Base-by-base conservation (phyloP, 2,329 filamentous ascomycete species). In the Hortaea sp. region DNA sequence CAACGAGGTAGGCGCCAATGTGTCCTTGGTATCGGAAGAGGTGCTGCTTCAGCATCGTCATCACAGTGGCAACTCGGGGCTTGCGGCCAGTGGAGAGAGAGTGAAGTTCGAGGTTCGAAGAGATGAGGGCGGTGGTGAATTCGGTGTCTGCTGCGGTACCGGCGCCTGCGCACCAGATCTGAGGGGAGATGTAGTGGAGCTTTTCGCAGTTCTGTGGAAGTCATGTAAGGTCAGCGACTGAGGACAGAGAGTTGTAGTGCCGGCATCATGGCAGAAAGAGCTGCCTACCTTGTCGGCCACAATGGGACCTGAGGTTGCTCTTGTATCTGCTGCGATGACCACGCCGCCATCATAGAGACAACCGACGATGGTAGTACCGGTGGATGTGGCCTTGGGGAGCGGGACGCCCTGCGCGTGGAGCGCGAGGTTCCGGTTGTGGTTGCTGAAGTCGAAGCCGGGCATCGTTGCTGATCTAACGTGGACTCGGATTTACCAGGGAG, bases 31-130 rank as follows among this genome's bases (percentile, higher is more conserved):
- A 87, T 60, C 86, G 83, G 84, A 98, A 98, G 53, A 98, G 85
- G 69, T 98, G 92, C 73, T 98, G 92, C 77, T 98, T 98, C 55
- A 98, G 83, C 76, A 98, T 84, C 43, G 92, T 98, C 92, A 98
- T 98, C 77, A 89, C 94, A 53, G 92, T 98, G 57, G 95, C 89
- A 58, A 98, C 94, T 65, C 92, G 88, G 50, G 92, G 90, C 70
- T 92, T 88, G 67, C 92, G 90, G 68, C 90, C 90, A 29, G 92
- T 97, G 47, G 88, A 95, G 61, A 98, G 84, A 46, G 90, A 80
- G 75, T 98, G 92, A 51, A 98, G 82, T 75, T 98, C 92, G 66
- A 98, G 84, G 74, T 97, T 92, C 55, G 92, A 98, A 63, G 89
- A 95, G 75, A 97, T 95, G 69, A 98, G 82, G 65, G 90, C 85